phyloP scores from a whole-genome alignment of 768 basidiomycete genomes.

The Obba rivulosa region DNA sequence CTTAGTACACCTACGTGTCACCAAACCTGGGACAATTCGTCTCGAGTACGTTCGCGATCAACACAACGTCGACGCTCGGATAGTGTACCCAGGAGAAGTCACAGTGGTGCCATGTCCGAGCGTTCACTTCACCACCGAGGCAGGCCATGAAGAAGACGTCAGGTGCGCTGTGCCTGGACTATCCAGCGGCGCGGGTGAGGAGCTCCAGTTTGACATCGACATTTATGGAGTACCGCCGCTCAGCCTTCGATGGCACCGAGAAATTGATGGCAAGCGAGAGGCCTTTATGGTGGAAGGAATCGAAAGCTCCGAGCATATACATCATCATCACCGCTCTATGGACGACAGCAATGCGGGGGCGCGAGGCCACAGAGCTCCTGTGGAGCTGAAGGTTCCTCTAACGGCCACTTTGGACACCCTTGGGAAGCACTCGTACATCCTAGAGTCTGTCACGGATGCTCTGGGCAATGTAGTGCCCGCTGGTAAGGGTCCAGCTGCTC shows the following conservation, averaged over 20 bases:
- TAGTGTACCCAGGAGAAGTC: conserved; percentile 59
- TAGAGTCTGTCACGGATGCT: conserved; percentile 81
- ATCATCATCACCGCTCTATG: conserved; percentile 12
- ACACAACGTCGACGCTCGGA: conserved; percentile 65
- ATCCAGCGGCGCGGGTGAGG: conserved; percentile 44
- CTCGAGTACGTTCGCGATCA: conserved; percentile 71
- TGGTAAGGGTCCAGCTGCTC: conserved; percentile 11
- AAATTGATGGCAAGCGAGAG: conserved; percentile 61
- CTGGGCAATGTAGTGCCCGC: conserved; percentile 64
- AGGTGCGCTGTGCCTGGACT: conserved; percentile 45
- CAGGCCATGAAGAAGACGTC: conserved; percentile 41
- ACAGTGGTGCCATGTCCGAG: conserved; percentile 79
- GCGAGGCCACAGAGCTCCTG: conserved; percentile 31
- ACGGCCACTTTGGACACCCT: conserved; percentile 55
- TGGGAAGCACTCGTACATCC: conserved; percentile 65
- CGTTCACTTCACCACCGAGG: conserved; percentile 52
- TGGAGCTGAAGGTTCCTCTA: conserved; percentile 64
- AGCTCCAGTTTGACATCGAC: conserved; percentile 53
- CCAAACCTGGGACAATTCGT: conserved; percentile 68
- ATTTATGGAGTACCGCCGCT: conserved; percentile 74
- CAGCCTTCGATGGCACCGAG: conserved; percentile 71
- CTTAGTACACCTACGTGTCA: conserved; percentile 64
- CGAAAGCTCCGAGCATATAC: conserved; percentile 45
- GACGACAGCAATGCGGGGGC: conserved; percentile 12
- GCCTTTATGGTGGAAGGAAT: conserved; percentile 82